Percentiles rank a stretch among this genome's conserved stretches.
phyloP scores from a whole-genome alignment of 2,329 filamentous ascomycete species.

The Aplosporella prunicola region DNA sequence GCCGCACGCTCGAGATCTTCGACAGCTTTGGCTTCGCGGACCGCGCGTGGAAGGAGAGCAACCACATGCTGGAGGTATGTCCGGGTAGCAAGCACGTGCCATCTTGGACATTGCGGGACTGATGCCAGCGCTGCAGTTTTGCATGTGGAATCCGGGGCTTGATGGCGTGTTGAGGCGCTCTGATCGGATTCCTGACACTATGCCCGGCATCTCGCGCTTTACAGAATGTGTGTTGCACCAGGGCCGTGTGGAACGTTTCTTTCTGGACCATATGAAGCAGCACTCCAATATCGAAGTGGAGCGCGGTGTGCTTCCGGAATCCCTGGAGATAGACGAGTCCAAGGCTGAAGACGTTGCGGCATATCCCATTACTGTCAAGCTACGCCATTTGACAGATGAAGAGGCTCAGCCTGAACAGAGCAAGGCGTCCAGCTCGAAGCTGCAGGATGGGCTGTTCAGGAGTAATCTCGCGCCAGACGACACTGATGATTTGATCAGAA shows the following conservation, averaged over 20 bases:
- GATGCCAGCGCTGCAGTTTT: slow-evolving; percentile 18
- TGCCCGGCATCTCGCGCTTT: slow-evolving; percentile 52
- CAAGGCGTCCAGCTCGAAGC: slow-evolving; percentile 18
- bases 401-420: slow-evolving; percentile 43
- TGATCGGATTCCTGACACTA: slow-evolving; percentile 54
- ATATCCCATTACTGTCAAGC: slow-evolving; percentile 52
- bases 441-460: slow-evolving; percentile 48
- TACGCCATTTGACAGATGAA: slow-evolving; percentile 49
- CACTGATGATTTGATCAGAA: slow-evolving; percentile 43
- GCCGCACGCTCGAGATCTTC: slow-evolving; percentile 35
- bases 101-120: not conserved
- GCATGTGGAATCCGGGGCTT: slow-evolving; percentile 50
- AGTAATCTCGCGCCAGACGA: slow-evolving; percentile 51
- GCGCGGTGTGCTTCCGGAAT: slow-evolving; percentile 49
- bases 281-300: slow-evolving; percentile 46
- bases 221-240: slow-evolving; percentile 61
- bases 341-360: slow-evolving; percentile 39
- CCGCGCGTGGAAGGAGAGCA: slow-evolving; percentile 54
- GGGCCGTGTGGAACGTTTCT: slow-evolving; percentile 59
- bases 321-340: slow-evolving; percentile 45
- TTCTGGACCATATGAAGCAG: slow-evolving; percentile 51
- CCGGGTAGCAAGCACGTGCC: not conserved
- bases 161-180: slow-evolving; percentile 49
- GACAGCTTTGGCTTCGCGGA: slow-evolving; percentile 60
- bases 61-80: slow-evolving; percentile 57